Percentiles rank a stretch among this genome's conserved stretches.
These are phyloP conservation scores for Ophiostoma triangulosporum DNA, from an alignment of 2,329 filamentous ascomycete genomes.

Conservation along the genomic window DNA sequence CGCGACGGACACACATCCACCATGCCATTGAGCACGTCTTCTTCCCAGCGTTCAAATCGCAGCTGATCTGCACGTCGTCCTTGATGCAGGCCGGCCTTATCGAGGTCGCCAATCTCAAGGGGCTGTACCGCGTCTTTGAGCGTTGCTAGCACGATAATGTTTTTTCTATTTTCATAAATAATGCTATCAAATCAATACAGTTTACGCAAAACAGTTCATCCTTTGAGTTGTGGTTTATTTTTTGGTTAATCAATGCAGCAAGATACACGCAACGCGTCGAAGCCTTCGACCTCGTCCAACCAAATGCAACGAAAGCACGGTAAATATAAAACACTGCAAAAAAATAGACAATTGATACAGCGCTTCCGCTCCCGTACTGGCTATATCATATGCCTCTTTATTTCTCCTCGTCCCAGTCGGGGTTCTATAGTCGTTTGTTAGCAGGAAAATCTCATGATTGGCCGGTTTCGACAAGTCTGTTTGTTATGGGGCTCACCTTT, in stretches of 20 bases:
- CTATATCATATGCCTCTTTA: slow-evolving; percentile 16
- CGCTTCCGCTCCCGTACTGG: neutral
- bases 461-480: too few relatives aligned
- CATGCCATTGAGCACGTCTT: slow-evolving; percentile 71
- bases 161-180: neutral
- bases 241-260: neutral
- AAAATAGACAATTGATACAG: slow-evolving; percentile 6
- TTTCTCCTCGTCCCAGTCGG: slow-evolving; percentile 40
- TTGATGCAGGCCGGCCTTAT: slow-evolving; percentile 63
- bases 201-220: too few relatives aligned
- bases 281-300: neutral
- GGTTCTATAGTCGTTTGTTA: slow-evolving; percentile 28
- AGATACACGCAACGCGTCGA: neutral
- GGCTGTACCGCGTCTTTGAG: slow-evolving; percentile 89
- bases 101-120: slow-evolving; percentile 85
- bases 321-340: slow-evolving; percentile 8
- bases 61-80: slow-evolving; percentile 67
- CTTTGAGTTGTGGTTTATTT: neutral
- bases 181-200: too few relatives aligned
- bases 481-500: slow-evolving; percentile 71
- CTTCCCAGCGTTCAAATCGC: slow-evolving; percentile 76
- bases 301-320: slow-evolving; percentile 2
- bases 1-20: slow-evolving; percentile 54
- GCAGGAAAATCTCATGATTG: too few relatives aligned
- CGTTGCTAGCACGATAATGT: slow-evolving; percentile 46